Percentiles rank a stretch among this genome's conserved stretches.
phyloP scores from a whole-genome alignment of 2,329 filamentous ascomycete species.

The Lomentospora prolificans region DNA sequence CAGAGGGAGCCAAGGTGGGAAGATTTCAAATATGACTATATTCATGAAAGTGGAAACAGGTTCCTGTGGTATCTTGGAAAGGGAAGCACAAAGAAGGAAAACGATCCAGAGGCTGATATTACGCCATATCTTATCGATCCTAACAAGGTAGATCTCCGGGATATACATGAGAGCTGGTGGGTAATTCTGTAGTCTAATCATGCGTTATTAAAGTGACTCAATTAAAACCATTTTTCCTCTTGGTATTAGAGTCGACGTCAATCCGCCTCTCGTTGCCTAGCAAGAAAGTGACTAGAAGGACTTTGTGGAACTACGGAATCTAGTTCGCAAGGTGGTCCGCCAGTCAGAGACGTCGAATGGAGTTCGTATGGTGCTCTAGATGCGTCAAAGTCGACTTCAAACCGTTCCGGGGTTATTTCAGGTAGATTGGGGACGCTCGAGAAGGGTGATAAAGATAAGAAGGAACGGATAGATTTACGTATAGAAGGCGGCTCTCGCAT shows the following conservation, averaged over 20 bases:
- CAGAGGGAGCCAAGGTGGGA: constrained; percentile 46
- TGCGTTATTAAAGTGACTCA: not conserved
- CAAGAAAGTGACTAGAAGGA: too few relatives aligned
- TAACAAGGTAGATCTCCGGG: constrained; percentile 46
- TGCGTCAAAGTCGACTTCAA: not conserved
- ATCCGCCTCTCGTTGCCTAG: not conserved
- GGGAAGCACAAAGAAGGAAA: constrained; percentile 53
- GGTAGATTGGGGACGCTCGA: not conserved
- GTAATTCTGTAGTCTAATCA: not conserved
- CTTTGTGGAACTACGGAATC: too few relatives aligned
- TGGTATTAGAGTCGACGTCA: not conserved
- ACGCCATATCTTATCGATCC: constrained; percentile 52
- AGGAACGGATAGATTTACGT: not conserved
- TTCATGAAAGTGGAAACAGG: constrained; percentile 33
- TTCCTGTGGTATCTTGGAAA: constrained; percentile 59
- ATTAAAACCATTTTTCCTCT: not conserved
- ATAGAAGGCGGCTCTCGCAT: not conserved
- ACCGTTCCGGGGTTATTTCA: not conserved
- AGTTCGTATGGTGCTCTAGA: too few relatives aligned
- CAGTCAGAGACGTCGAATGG: not conserved
- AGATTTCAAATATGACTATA: constrained; percentile 42
- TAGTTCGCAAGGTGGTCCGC: too few relatives aligned
- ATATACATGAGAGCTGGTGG: constrained; percentile 62
- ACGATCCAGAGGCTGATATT: constrained; percentile 44
- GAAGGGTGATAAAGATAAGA: not conserved